Evolutionary conservation across 2,329 filamentous ascomycete genomes (phyloP), one percentile per base, ranked within the genome.

Genomic region (Tolypocladium cylindrosporum): DNA sequence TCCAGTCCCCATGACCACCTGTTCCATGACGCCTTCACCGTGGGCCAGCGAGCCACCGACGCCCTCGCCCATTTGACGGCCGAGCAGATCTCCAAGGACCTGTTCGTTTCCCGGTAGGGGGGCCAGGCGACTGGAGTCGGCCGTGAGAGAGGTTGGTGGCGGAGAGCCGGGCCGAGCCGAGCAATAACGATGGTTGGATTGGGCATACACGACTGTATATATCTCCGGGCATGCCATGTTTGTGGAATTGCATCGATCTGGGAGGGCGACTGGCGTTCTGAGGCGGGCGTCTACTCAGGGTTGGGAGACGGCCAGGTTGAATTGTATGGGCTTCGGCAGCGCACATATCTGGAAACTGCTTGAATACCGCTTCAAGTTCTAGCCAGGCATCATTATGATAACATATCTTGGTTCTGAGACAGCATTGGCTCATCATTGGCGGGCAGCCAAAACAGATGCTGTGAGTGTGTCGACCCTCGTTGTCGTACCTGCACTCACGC

Each of bases 1-100:
- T 67, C 73, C 2, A 64, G 67, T 3, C 77, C 77, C 1, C 68
- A 77, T 16, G 70, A 77, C 14, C 77, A 80, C 59, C 69, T 85
- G 2, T 84, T 82, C 65, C 79, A 76, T 66, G 79, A 80, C 54
- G 70, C 73, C 0, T 82, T 81, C 48, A 78, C 72, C 0, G 67
- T 83, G 7, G 65, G 64, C 40, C 68, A 72, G 57, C 65, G 69
- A n/a, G 71, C 71, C 13, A 65, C 64, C 27, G 60, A 64, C 53
- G 62, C 62, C 8, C 58, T 68, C 54, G 31, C 50, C 3, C 50
- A 37, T n/a, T 36, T 56, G 50, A 60, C 65, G 40, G 59, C 63
- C 21, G 55, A 61, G 13, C 58, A 62, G 1, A 59, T 70, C 2
- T 56, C 61, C 37, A 58, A 65, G 37, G 56, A 64, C n/a, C 56